Evolutionary conservation across 2,329 filamentous ascomycete species (phyloP).

Genomic region (Remersonia thermophila): DNA sequence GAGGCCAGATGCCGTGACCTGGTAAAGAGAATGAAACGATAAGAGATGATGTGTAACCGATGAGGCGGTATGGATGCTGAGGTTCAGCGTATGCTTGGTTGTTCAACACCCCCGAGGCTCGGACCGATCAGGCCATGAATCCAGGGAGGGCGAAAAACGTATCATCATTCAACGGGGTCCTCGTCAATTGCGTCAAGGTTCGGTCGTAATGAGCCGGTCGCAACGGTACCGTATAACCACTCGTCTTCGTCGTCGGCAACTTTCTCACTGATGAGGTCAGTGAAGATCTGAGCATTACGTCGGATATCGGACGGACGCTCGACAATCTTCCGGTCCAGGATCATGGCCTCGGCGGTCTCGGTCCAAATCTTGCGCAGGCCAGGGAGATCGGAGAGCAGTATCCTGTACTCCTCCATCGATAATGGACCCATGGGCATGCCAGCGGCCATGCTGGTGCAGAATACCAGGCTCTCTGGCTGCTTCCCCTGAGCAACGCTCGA

Average conservation of each 20-base stretch:
- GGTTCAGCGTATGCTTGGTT: too few species aligned
- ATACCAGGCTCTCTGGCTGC: slow-evolving; percentile 32
- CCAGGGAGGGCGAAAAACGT: too few species aligned
- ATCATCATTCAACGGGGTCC: slow-evolving; percentile 22
- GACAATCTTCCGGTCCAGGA: slow-evolving; percentile 47
- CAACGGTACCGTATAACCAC: slow-evolving; percentile 46
- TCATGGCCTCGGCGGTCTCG: slow-evolving; percentile 49
- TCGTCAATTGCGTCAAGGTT: slow-evolving; percentile 40
- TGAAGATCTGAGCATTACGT: slow-evolving; percentile 48
- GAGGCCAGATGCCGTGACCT: background rate
- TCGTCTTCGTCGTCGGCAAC: slow-evolving; percentile 47
- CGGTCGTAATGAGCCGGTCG: slow-evolving; percentile 43
- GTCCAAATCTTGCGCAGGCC: slow-evolving; percentile 49
- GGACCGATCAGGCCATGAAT: background rate
- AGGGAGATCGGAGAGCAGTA: slow-evolving; percentile 43
- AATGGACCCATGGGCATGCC: slow-evolving; percentile 52
- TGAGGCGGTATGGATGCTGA: too few species aligned
- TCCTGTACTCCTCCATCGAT: slow-evolving; percentile 35
- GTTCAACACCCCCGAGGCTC: background rate
- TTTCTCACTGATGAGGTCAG: slow-evolving; percentile 52
- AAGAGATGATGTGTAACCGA: background rate
- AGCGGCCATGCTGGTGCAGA: slow-evolving; percentile 45
- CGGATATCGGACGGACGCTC: slow-evolving; percentile 47
- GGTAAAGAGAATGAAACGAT: background rate
- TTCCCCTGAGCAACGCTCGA: slow-evolving; percentile 19